Evolutionary conservation across 139 green algal genomes (phyloP).

Genomic region (Zygnema circumcarinatum): DNA sequence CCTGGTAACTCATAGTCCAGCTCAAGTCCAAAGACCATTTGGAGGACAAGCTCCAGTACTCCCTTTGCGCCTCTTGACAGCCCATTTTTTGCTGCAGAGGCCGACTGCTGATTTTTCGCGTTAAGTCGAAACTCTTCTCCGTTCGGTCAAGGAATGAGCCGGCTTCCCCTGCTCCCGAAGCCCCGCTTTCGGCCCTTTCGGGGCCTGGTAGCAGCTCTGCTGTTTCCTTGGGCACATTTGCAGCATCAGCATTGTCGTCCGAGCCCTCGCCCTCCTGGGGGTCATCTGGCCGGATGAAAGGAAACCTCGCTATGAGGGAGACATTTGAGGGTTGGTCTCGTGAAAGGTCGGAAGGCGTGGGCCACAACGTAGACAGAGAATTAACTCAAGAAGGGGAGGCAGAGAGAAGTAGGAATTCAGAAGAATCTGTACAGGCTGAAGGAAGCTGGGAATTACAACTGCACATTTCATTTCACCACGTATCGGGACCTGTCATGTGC

Average conservation of each 20-base stretch:
- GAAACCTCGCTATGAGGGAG: neutral
- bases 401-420: neutral
- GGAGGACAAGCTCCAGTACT: too few relatives aligned
- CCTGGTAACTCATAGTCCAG: too few relatives aligned
- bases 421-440: neutral
- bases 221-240: neutral
- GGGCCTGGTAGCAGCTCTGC: neutral
- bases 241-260: neutral
- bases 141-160: neutral
- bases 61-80: neutral
- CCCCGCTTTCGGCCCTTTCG: neutral
- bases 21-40: too few relatives aligned
- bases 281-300: neutral
- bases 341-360: neutral
- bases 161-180: neutral
- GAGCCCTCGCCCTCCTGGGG: neutral
- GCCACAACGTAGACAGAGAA: neutral
- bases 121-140: neutral
- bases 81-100: neutral
- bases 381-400: constrained; percentile 4
- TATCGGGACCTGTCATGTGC: constrained; percentile 28
- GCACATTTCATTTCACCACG: constrained; percentile 21
- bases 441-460: constrained; percentile 23
- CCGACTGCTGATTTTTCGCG: neutral
- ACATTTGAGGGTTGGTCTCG: neutral